Conservation (phyloP, 768 basidiomycete genomes). For the Russula vinacea region DNA sequence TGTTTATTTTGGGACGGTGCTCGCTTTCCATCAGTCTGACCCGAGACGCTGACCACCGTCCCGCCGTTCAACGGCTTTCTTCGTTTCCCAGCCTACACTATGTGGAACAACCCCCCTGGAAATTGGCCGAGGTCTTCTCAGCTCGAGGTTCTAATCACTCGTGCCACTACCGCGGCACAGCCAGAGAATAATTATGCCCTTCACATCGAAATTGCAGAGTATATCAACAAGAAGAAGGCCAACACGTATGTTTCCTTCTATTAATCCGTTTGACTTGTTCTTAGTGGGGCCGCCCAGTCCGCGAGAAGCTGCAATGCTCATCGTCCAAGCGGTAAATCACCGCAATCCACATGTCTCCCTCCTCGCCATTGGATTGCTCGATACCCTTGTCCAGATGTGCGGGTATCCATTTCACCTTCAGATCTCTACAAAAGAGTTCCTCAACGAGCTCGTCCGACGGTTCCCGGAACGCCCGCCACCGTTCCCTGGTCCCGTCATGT, state of each 20-base stretch:
- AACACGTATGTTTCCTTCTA: constrained; percentile 65
- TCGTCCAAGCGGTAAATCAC: constrained; percentile 84
- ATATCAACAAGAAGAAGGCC: constrained; percentile 92
- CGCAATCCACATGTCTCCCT: constrained; percentile 90
- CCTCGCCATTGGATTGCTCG: constrained; percentile 80
- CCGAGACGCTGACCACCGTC: not conserved
- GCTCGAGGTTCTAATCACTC: constrained; percentile 68
- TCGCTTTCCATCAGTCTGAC: not conserved
- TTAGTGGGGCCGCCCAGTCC: constrained; percentile 50
- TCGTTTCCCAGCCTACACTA: not conserved
- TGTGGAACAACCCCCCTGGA: constrained; percentile 29
- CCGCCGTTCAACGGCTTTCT: not conserved
- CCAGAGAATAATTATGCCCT: constrained; percentile 88
- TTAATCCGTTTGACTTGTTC: not conserved
- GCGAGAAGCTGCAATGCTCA: constrained; percentile 84
- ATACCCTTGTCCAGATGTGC: constrained; percentile 90
- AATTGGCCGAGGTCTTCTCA: constrained; percentile 55
- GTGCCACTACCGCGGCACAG: constrained; percentile 82
- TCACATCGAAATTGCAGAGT: constrained; percentile 91
- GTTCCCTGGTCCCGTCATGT: constrained; percentile 93
- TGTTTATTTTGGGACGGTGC: not conserved
- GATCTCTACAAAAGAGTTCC: constrained; percentile 94
- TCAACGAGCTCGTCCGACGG: constrained; percentile 95
- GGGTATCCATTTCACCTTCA: constrained; percentile 98
- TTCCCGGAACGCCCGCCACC: constrained; percentile 98